These are phyloP conservation scores for Coleophoma cylindrospora DNA, from an alignment of 2,329 filamentous ascomycete genomes.

Conservation along the genomic window DNA sequence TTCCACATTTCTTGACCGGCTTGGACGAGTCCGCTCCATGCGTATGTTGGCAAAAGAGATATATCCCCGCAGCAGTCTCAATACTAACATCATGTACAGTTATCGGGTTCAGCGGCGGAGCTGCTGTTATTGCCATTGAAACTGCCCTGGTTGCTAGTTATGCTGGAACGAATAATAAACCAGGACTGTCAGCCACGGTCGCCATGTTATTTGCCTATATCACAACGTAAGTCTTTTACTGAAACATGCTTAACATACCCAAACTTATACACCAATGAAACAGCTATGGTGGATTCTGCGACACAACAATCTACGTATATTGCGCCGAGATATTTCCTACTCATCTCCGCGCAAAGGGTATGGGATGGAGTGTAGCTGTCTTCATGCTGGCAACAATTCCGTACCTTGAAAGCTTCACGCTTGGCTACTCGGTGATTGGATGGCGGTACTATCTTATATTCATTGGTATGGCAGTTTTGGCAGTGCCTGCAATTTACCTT, in stretches of 20 bases:
- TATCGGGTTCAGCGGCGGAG: not conserved
- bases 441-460: slow-evolving; percentile 7
- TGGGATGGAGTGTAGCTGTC: not conserved
- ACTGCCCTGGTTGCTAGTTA: not conserved
- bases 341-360: slow-evolving; percentile 5
- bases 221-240: not conserved
- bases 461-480: not conserved
- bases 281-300: slow-evolving; percentile 2
- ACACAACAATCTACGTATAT: slow-evolving; percentile 2
- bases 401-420: slow-evolving; percentile 2
- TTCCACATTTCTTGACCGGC: not conserved
- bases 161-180: not conserved
- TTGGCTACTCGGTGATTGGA: slow-evolving; percentile 1
- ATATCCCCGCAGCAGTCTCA: no score
- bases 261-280: not conserved
- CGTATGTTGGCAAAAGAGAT: not conserved
- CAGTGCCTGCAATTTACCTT: not conserved
- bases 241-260: not conserved
- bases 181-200: not conserved
- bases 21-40: not conserved
- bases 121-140: not conserved
- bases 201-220: not conserved
- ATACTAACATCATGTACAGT: not conserved
- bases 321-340: slow-evolving; percentile 8
- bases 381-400: slow-evolving; percentile 1